phyloP scores from a whole-genome alignment of 352 stramenopile genomes.

The Blastocystis sp. region DNA sequence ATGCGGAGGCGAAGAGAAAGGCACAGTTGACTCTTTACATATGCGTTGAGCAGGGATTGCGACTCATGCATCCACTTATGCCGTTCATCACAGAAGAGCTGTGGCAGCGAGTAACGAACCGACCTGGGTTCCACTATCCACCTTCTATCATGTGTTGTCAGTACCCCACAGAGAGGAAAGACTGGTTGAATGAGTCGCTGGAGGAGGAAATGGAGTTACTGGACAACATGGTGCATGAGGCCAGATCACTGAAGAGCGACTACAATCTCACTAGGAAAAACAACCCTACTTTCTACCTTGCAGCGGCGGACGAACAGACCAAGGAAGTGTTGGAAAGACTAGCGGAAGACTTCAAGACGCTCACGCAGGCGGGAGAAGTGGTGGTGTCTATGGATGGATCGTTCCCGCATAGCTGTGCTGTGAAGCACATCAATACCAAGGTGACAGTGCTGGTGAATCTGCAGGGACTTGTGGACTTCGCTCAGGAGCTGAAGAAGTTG shows the following conservation, averaged over 20 bases:
- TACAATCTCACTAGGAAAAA: constrained; percentile 76
- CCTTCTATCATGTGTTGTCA: constrained; percentile 78
- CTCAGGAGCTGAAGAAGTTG: constrained; percentile 75
- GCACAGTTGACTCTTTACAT: constrained; percentile 69
- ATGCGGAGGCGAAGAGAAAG: constrained; percentile 71
- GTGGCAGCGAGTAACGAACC: constrained; percentile 82
- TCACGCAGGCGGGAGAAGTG: constrained; percentile 81
- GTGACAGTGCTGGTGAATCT: constrained; percentile 80
- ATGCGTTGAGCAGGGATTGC: constrained; percentile 86
- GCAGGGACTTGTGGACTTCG: constrained; percentile 65
- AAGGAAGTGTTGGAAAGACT: constrained; percentile 75
- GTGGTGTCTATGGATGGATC: constrained; percentile 69
- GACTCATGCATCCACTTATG: constrained; percentile 94
- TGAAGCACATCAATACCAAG: constrained; percentile 88
- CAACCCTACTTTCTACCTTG: constrained; percentile 77
- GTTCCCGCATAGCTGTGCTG: constrained; percentile 71
- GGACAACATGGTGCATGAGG: constrained; percentile 85
- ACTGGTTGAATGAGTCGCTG: constrained; percentile 78
- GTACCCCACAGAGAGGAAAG: constrained; percentile 73
- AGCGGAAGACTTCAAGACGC: constrained; percentile 86
- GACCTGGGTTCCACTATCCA: constrained; percentile 68
- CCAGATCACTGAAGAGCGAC: constrained; percentile 80
- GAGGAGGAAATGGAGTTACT: constrained; percentile 85
- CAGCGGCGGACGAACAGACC: constrained; percentile 74
- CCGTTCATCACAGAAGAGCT: constrained; percentile 99